phyloP scores from a whole-genome alignment of 495 filamentous ascomycete genomes.

The Lepraria neglecta region DNA sequence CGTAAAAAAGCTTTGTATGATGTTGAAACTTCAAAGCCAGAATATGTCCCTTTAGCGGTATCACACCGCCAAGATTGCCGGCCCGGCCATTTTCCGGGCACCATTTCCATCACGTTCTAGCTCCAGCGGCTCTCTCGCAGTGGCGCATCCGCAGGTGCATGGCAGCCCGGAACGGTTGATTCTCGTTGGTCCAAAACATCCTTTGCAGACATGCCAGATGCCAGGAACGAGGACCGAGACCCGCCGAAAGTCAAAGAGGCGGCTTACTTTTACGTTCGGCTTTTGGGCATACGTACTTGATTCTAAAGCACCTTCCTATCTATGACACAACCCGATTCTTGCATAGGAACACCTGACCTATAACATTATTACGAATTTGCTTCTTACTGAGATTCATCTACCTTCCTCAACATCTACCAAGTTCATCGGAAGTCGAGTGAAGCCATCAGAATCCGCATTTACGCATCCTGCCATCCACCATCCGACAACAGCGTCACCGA shows the following conservation, averaged over 20 bases:
- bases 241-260: background rate
- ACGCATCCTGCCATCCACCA: background rate
- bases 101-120: background rate
- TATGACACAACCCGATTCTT: constrained; percentile 4
- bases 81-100: background rate
- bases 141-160: constrained; percentile 4
- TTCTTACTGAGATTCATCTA: background rate
- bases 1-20: too few relatives aligned
- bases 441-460: background rate
- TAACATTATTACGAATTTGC: background rate
- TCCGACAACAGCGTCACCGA: background rate
- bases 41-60: too few relatives aligned
- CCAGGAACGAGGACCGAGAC: background rate
- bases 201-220: constrained; percentile 1
- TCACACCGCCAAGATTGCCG: too few relatives aligned
- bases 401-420: background rate
- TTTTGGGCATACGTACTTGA: background rate
- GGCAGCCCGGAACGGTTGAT: background rate
- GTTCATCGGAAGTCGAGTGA: background rate
- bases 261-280: background rate
- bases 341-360: background rate
- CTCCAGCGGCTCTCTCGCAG: too few relatives aligned
- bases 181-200: background rate
- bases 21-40: too few relatives aligned
- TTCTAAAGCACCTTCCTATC: constrained; percentile 7